These are phyloP conservation scores for Hyphodiscus sp. DNA, from an alignment of 2,329 filamentous ascomycete genomes.

Conservation along the genomic window DNA sequence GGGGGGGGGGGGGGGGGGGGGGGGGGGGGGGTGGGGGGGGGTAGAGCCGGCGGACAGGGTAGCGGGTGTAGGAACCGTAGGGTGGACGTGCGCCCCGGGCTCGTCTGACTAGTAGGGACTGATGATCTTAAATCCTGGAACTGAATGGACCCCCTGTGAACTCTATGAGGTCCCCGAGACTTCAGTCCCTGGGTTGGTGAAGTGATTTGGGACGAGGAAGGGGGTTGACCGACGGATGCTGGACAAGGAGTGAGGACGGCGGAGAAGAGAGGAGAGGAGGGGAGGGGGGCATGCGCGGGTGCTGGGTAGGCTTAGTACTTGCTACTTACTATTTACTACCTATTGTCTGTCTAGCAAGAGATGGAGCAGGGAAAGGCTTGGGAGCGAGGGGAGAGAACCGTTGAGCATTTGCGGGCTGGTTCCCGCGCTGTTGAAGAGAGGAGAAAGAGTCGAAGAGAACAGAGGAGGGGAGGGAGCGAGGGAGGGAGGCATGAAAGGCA, in stretches of 20 bases:
- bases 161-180: constrained; percentile 21
- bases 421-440: background rate
- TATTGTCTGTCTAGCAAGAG: background rate
- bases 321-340: no score
- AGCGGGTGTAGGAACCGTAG: background rate
- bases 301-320: no score
- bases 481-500: background rate
- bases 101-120: constrained; percentile 7
- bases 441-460: no score
- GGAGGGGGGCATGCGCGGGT: no score
- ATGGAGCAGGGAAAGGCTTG: background rate
- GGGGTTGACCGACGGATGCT: no score
- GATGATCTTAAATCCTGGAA: constrained; percentile 11
- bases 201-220: background rate
- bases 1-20: no score
- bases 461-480: no score
- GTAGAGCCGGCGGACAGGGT: background rate
- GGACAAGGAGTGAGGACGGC: no score
- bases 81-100: constrained; percentile 7
- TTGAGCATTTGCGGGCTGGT: background rate
- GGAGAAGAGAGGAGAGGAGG: no score
- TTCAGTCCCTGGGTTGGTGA: constrained; percentile 5
- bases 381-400: background rate
- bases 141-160: constrained; percentile 18
- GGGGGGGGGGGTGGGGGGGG: no score